These are phyloP conservation scores for Myriosclerotinia duriaeana DNA, from an alignment of 2,329 filamentous ascomycete species.

Conservation along the genomic window DNA sequence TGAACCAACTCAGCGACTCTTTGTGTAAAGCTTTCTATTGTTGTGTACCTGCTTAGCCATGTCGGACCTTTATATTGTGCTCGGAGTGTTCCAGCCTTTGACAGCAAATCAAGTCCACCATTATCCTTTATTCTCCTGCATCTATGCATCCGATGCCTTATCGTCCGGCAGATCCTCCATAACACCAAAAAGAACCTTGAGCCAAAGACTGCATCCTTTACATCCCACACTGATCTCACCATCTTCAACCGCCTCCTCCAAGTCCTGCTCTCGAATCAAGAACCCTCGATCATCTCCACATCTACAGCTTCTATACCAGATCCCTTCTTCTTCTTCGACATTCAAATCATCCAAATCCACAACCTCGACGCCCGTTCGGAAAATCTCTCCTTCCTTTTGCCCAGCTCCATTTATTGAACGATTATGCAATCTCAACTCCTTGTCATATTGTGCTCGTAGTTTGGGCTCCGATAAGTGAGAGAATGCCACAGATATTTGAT, in stretches of 20 bases:
- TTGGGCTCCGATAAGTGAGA: conserved; percentile 53
- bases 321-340: conserved; percentile 48
- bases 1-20: conserved; percentile 5
- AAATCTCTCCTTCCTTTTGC: conserved; percentile 37
- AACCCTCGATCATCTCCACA: conserved; percentile 65
- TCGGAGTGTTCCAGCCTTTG: conserved; percentile 2
- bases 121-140: conserved; percentile 11
- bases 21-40: background rate
- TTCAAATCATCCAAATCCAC: conserved; percentile 65
- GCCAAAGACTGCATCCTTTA: conserved; percentile 65
- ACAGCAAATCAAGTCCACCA: background rate
- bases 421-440: conserved; percentile 43
- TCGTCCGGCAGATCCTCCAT: conserved; percentile 42
- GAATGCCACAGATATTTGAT: conserved; percentile 64
- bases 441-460: conserved; percentile 55
- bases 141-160: conserved; percentile 18
- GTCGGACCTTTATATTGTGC: conserved; percentile 1
- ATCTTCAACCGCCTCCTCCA: conserved; percentile 57
- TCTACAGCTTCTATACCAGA: conserved; percentile 60
- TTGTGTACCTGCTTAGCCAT: background rate
- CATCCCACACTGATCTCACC: conserved; percentile 65
- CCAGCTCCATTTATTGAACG: conserved; percentile 28
- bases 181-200: conserved; percentile 63
- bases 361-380: conserved; percentile 61
- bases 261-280: conserved; percentile 56